These are phyloP conservation scores for Annulohypoxylon maeteangense DNA, from an alignment of 495 filamentous ascomycete genomes.

Conservation along the genomic window DNA sequence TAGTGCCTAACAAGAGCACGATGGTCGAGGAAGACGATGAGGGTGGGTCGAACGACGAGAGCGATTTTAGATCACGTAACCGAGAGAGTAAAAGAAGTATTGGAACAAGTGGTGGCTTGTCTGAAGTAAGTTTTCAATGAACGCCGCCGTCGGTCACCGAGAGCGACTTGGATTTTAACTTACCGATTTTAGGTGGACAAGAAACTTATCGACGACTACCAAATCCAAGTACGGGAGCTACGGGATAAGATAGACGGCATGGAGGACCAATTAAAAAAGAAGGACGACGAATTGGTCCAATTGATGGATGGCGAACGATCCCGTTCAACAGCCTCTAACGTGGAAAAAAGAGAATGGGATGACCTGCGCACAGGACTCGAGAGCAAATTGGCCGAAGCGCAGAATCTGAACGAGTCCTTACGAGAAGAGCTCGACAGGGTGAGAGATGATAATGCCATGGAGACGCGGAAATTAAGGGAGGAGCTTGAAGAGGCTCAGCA, in stretches of 20 bases:
- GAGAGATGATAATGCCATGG: constrained; percentile 70
- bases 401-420: constrained; percentile 78
- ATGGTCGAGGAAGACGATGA: constrained; percentile 95
- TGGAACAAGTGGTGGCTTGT: constrained; percentile 52
- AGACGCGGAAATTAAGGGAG: constrained; percentile 70
- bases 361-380: constrained; percentile 79
- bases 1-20: constrained; percentile 96
- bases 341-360: constrained; percentile 75
- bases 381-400: constrained; percentile 77
- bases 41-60: constrained; percentile 54
- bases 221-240: constrained; percentile 78
- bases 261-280: constrained; percentile 67
- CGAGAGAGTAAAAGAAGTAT: constrained; percentile 68
- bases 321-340: constrained; percentile 58
- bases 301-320: constrained; percentile 57
- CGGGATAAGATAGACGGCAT: constrained; percentile 78
- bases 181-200: constrained; percentile 65
- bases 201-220: constrained; percentile 77
- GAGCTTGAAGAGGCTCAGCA: constrained; percentile 68
- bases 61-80: constrained; percentile 60
- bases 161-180: constrained; percentile 8
- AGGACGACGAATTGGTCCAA: constrained; percentile 59
- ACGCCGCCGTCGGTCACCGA: neutral
- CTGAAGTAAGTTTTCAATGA: constrained; percentile 59
- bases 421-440: constrained; percentile 80